Evolutionary conservation across 2,329 filamentous ascomycete species (phyloP).

Genomic region (Thielaviopsis musarum): DNA sequence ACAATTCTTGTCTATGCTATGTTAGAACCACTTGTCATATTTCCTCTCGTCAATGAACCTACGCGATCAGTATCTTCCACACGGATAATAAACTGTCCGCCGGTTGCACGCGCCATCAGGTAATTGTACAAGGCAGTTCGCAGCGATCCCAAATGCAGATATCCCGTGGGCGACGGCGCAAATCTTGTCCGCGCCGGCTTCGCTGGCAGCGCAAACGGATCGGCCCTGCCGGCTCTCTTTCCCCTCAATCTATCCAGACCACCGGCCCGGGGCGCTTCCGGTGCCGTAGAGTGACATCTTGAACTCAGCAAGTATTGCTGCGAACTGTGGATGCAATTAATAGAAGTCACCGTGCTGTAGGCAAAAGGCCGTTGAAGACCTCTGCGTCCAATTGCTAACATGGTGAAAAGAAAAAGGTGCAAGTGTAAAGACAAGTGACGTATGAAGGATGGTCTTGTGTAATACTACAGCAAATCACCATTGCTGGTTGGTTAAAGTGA

Average conservation of each 20-base stretch:
- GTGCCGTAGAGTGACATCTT: slow-evolving; percentile 3
- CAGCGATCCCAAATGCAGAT: slow-evolving; percentile 79
- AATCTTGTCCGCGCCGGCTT: slow-evolving; percentile 51
- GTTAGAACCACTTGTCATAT: neutral
- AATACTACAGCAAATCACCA: neutral
- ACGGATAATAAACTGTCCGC: slow-evolving; percentile 76
- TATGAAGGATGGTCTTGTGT: neutral
- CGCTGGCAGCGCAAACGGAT: slow-evolving; percentile 25
- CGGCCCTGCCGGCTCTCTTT: neutral
- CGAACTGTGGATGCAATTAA: no score
- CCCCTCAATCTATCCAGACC: slow-evolving; percentile 5
- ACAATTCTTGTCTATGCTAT: slow-evolving; percentile 56
- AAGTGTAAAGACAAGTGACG: neutral
- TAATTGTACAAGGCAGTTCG: slow-evolving; percentile 94
- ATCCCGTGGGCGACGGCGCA: slow-evolving; percentile 87
- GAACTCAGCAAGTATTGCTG: neutral
- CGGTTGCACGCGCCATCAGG: slow-evolving; percentile 70
- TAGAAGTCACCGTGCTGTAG: neutral
- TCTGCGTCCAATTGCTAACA: neutral
- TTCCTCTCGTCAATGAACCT: slow-evolving; percentile 16
- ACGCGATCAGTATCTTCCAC: slow-evolving; percentile 94
- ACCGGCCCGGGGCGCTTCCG: neutral
- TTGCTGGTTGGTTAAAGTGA: neutral
- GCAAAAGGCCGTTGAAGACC: neutral
- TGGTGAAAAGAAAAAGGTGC: neutral